A percentile compares a stretch with the other conserved stretches of the same genome.
These are phyloP conservation scores for Guyanaporus albipodus DNA, from an alignment of 768 basidiomycete genomes.

Conservation along the genomic window DNA sequence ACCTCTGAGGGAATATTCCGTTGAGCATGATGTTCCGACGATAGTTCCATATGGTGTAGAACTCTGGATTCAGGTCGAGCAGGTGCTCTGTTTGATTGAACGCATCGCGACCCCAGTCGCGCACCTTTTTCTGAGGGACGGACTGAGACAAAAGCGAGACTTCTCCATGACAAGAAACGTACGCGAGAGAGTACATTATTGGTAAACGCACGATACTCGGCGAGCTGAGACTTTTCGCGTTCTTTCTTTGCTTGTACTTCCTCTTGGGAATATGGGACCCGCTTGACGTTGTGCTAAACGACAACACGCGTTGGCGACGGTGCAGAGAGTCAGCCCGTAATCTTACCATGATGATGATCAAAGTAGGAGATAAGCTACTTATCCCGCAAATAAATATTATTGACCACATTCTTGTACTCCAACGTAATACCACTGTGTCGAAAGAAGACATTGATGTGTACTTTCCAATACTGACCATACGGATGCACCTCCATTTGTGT, in stretches of 20 bases:
- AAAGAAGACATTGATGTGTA: no score
- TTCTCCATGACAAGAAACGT: conserved; percentile 19
- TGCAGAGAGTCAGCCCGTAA: background rate
- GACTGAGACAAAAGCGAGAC: background rate
- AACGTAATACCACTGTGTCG: no score
- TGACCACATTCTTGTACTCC: no score
- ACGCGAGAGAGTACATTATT: conserved; percentile 64
- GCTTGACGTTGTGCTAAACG: conserved; percentile 66
- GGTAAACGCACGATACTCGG: conserved; percentile 67
- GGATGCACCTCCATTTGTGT: no score
- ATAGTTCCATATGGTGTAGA: conserved; percentile 97
- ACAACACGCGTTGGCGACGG: background rate
- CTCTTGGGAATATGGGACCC: conserved; percentile 53
- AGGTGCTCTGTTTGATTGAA: conserved; percentile 73
- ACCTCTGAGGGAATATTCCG: conserved; percentile 70
- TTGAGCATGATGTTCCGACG: conserved; percentile 72
- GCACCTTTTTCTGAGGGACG: conserved; percentile 55
- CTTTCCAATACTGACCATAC: no score
- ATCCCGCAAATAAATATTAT: background rate
- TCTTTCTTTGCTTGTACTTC: conserved; percentile 62
- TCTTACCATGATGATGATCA: conserved; percentile 26
- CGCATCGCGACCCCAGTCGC: conserved; percentile 70
- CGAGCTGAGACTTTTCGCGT: conserved; percentile 72
- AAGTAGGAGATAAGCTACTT: background rate
- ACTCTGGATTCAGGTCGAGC: conserved; percentile 87